Evolutionary conservation across 371 early-diverging fungal genomes (phyloP).

Genomic region (Syncephalastrum monosporum): DNA sequence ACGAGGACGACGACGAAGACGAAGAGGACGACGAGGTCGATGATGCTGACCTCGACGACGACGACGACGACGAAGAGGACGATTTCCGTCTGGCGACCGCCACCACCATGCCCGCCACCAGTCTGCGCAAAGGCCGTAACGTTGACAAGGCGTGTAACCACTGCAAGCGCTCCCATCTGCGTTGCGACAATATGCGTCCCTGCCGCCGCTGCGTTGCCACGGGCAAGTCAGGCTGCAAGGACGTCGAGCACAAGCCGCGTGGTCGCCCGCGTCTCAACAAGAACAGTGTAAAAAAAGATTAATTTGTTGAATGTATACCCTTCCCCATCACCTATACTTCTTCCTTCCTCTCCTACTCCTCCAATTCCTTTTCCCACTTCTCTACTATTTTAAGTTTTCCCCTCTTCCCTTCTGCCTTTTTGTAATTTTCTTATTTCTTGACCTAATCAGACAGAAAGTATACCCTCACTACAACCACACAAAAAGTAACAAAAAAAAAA

Average conservation of each 20-base stretch:
- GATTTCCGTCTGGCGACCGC: not conserved
- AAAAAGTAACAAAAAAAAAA: no score
- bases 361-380: not conserved
- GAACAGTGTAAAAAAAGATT: constrained; percentile 15
- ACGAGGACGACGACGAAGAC: constrained; percentile 12
- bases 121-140: constrained; percentile 31
- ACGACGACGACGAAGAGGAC: constrained; percentile 2
- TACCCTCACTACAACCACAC: no score
- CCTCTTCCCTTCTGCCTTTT: no score
- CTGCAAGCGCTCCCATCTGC: constrained; percentile 48
- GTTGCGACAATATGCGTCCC: constrained; percentile 47
- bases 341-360: not conserved
- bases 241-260: constrained; percentile 49
- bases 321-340: not conserved
- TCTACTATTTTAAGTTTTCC: no score
- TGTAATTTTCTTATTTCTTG: no score
- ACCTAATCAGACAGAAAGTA: no score
- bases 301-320: no score
- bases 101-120: constrained; percentile 2
- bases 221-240: constrained; percentile 45
- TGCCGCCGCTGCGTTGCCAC: constrained; percentile 47
- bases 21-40: constrained; percentile 19
- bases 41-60: not conserved
- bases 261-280: constrained; percentile 41
- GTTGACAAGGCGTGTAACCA: constrained; percentile 52